Conservation (phyloP, 305 asterid species). For the Fraxinus xanthoxyloides region DNA sequence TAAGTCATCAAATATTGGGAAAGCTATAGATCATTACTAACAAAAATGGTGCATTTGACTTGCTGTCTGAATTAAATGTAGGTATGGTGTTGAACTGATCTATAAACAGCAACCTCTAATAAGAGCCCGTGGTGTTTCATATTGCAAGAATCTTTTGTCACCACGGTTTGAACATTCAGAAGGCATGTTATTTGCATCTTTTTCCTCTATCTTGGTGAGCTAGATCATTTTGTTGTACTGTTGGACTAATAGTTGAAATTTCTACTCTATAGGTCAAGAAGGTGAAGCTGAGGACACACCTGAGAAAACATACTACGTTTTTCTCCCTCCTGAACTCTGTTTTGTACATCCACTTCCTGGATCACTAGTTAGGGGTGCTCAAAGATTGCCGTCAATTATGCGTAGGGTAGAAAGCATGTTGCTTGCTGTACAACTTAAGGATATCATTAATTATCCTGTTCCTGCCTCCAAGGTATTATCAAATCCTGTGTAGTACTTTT, state of each 20-base stretch:
- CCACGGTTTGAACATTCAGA: constrained; percentile 95
- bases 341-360: constrained; percentile 96
- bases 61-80: constrained; percentile 37
- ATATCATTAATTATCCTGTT: constrained; percentile 68
- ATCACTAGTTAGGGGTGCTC: constrained; percentile 91
- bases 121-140: constrained; percentile 97
- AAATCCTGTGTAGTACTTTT: constrained; percentile 11
- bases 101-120: constrained; percentile 81
- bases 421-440: constrained; percentile 90
- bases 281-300: constrained; percentile 70
- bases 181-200: constrained; percentile 42
- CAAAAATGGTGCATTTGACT: constrained; percentile 41
- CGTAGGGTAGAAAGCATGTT: constrained; percentile 95
- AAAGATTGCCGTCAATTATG: constrained; percentile 96
- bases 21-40: constrained; percentile 31
- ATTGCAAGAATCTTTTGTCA: constrained; percentile 95
- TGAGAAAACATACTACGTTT: constrained; percentile 93
- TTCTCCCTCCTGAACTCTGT: constrained; percentile 98
- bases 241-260: constrained; percentile 26
- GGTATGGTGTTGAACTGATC: constrained; percentile 89
- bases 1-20: constrained; percentile 23
- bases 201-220: constrained; percentile 19
- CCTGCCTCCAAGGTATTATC: constrained; percentile 69
- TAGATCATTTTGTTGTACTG: constrained; percentile 22
- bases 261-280: constrained; percentile 48